These are phyloP conservation scores for Willaertia magna DNA, from an alignment of 208 protist species.

Conservation along the genomic window DNA sequence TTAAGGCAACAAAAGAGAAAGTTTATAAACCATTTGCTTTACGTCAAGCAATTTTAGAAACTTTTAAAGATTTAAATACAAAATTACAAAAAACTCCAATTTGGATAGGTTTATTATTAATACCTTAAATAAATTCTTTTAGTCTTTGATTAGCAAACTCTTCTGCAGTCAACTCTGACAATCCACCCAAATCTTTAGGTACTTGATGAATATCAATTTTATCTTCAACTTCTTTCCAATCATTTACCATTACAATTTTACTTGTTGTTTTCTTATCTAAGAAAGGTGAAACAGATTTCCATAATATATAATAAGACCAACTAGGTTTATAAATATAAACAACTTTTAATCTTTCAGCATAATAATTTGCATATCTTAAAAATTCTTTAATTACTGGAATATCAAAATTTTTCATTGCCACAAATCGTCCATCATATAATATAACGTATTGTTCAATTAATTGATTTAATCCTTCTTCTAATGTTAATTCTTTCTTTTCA, in stretches of 20 bases:
- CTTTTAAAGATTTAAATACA: no score
- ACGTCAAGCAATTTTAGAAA: no score
- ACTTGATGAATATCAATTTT: not conserved
- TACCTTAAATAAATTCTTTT: no score
- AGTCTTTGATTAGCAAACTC: no score
- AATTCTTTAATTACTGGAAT: not conserved
- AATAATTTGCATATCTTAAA: not conserved
- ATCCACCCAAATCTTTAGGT: not conserved
- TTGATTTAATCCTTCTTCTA: not conserved
- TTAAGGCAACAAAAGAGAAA: no score
- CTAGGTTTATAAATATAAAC: not conserved
- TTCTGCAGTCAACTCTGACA: no score
- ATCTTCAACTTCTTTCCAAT: not conserved
- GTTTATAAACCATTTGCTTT: no score
- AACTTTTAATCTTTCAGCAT: not conserved
- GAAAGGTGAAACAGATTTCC: not conserved
- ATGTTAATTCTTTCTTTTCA: not conserved
- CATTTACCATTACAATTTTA: not conserved
- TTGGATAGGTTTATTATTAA: no score
- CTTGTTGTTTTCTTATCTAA: not conserved
- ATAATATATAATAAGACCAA: not conserved
- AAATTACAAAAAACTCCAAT: no score
- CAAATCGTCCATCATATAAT: not conserved
- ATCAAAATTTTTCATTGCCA: not conserved
- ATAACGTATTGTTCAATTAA: not conserved